Evolutionary conservation across 2,329 filamentous ascomycete genomes (phyloP), one percentile per base, ranked within the genome.

Genomic region (Xylaria sp.): DNA sequence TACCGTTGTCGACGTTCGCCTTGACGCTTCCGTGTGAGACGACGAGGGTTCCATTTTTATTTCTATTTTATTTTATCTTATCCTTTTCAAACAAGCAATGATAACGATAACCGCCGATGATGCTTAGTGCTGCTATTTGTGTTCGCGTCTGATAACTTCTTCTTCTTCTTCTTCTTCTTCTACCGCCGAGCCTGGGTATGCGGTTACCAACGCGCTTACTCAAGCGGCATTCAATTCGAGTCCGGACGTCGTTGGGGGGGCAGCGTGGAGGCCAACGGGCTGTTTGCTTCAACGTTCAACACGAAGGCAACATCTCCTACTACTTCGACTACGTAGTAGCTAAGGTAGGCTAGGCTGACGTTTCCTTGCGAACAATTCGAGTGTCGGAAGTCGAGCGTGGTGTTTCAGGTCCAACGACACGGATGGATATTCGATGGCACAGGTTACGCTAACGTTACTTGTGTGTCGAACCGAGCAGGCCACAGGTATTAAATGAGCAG

Each of bases 21-120:
- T 55, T 18, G 68, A 62, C 61, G 70, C 23, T 40, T 60, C 69
- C 42, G 42, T 10, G 18, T 32, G 60, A 58, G 57, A 37, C 32
- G 51, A 37, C 32, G 60, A 37, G 23, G 54, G 29, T 29, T 63
- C 67, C 69, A 69, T 69, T 12, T 57, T 67, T 35, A 59, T 35
- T 48, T 50, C 13, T 2, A 3, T 21, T 18, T 42, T n/a, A n/a
- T n/a, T n/a, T n/a, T n/a, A n/a, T n/a, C n/a, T n/a, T n/a, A n/a
- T n/a, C n/a, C n/a, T 35, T 35, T 35, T 35, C 32, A 35, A 10
- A 35, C 10, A 9, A 37, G 9, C 27, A 16, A 35, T 35, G 27
- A 32, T 29, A 13, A 53, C n/a, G 50, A 32, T 29, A 13, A 18
- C 5, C 3, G 23, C 8, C 23, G 16, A n/a, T n/a, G n/a, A n/a